phyloP scores from a whole-genome alignment of 2,329 filamentous ascomycete species.

The Aspergillus vadensis region DNA sequence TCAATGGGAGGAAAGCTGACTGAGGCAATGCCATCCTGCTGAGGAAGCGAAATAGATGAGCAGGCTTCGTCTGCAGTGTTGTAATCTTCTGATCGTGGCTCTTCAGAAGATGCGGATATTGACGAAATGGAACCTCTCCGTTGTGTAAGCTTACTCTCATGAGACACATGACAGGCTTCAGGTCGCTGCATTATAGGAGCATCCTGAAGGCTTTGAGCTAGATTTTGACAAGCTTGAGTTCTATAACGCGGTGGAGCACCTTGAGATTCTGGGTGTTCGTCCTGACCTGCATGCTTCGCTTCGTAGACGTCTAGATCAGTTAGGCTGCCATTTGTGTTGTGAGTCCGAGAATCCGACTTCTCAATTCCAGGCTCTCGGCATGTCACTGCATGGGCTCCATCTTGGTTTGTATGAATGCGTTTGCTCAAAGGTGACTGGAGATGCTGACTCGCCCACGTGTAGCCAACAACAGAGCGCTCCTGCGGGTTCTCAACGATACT shows the following conservation, averaged over 20 bases:
- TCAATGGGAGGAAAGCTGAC: neutral
- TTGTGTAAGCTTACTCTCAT: neutral
- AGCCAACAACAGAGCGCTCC: neutral
- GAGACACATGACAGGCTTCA: neutral
- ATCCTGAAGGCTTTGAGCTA: neutral
- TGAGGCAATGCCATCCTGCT: slow-evolving; percentile 4
- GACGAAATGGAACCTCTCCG: slow-evolving; percentile 16
- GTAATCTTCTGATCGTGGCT: slow-evolving; percentile 32
- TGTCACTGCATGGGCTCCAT: too few species aligned
- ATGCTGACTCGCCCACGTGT: neutral
- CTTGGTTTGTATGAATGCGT: too few species aligned
- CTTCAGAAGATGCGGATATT: slow-evolving; percentile 20
- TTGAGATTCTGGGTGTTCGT: neutral
- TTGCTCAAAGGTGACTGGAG: neutral
- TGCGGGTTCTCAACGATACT: neutral
- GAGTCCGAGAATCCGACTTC: neutral
- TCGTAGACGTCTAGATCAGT: neutral
- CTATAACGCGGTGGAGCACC: neutral
- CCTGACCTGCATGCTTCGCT: neutral
- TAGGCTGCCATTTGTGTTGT: neutral
- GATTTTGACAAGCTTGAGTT: neutral
- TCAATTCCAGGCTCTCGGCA: too few species aligned
- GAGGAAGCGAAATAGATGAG: slow-evolving; percentile 18
- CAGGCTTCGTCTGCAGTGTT: slow-evolving; percentile 35
- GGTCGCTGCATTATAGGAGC: neutral